Percentiles rank a stretch among this genome's conserved stretches.
Conservation (phyloP, 2,329 filamentous ascomycete species). For the Penicillium sp. region DNA sequence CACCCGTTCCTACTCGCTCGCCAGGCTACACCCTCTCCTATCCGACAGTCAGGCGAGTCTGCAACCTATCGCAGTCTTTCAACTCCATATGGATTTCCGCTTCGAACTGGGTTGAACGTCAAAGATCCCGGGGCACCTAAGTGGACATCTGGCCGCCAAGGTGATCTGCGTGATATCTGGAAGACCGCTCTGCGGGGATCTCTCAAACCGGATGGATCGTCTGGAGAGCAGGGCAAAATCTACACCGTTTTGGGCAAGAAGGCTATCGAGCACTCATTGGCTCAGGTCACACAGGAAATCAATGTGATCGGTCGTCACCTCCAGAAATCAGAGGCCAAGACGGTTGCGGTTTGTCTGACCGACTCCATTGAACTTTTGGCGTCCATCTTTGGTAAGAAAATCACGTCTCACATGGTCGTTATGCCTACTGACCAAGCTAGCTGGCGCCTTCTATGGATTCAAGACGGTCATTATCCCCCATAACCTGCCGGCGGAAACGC, state of each 20-base stretch:
- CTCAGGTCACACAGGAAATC: constrained; percentile 76
- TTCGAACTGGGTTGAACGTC: constrained; percentile 72
- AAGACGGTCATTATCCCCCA: constrained; percentile 81
- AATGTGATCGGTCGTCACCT: constrained; percentile 77
- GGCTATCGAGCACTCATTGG: constrained; percentile 64
- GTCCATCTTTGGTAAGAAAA: constrained; percentile 60
- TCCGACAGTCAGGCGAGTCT: constrained; percentile 78
- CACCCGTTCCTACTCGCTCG: constrained; percentile 86
- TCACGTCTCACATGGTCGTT: neutral
- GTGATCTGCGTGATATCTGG: constrained; percentile 91
- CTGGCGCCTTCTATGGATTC: constrained; percentile 82
- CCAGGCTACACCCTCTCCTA: constrained; percentile 70
- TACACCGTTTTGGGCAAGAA: constrained; percentile 73
- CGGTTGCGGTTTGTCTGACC: constrained; percentile 82
- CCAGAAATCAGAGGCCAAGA: constrained; percentile 61
- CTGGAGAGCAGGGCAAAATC: constrained; percentile 61
- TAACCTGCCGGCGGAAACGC: constrained; percentile 61
- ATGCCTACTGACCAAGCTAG: constrained; percentile 38
- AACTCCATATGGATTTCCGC: constrained; percentile 75
- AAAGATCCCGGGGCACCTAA: constrained; percentile 73
- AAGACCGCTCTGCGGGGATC: constrained; percentile 61
- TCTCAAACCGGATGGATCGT: constrained; percentile 57
- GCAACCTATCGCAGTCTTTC: constrained; percentile 79
- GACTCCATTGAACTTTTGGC: constrained; percentile 87
- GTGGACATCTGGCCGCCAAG: constrained; percentile 77